Evolutionary conservation across 2,329 filamentous ascomycete species (phyloP).

Genomic region (Fusarium xylarioides): DNA sequence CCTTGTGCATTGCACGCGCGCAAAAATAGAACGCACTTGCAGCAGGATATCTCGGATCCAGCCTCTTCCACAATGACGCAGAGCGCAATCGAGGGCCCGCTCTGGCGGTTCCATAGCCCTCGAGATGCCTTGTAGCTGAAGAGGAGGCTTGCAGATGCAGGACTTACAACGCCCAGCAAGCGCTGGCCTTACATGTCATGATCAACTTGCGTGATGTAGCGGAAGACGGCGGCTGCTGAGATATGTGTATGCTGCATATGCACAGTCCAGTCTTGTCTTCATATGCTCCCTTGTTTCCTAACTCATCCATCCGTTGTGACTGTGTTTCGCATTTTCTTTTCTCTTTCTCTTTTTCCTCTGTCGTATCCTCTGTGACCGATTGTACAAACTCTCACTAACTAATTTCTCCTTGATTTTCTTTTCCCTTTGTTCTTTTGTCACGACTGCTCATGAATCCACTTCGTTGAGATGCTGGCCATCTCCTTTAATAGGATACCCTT

Average conservation of each 20-base stretch:
- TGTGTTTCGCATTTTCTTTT: constrained; percentile 28
- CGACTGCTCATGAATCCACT: constrained; percentile 38
- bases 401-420: constrained; percentile 7
- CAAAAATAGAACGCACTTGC: constrained; percentile 30
- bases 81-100: constrained; percentile 21
- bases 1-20: background rate
- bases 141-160: constrained; percentile 36
- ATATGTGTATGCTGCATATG: constrained; percentile 5
- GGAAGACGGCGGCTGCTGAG: constrained; percentile 17
- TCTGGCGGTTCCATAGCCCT: constrained; percentile 24
- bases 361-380: constrained; percentile 15
- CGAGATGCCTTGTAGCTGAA: constrained; percentile 24
- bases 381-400: constrained; percentile 9
- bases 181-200: constrained; percentile 19
- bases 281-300: constrained; percentile 29
- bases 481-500: constrained; percentile 41
- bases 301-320: constrained; percentile 9
- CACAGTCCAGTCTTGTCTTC: constrained; percentile 5
- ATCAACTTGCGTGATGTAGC: constrained; percentile 9
- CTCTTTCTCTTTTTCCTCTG: constrained; percentile 14
- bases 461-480: constrained; percentile 52
- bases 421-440: constrained; percentile 30
- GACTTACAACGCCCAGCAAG: constrained; percentile 32
- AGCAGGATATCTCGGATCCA: constrained; percentile 13
- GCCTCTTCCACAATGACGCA: constrained; percentile 25